These are phyloP conservation scores for Lyophyllum semitale DNA, from an alignment of 768 basidiomycete species.

Conservation along the genomic window DNA sequence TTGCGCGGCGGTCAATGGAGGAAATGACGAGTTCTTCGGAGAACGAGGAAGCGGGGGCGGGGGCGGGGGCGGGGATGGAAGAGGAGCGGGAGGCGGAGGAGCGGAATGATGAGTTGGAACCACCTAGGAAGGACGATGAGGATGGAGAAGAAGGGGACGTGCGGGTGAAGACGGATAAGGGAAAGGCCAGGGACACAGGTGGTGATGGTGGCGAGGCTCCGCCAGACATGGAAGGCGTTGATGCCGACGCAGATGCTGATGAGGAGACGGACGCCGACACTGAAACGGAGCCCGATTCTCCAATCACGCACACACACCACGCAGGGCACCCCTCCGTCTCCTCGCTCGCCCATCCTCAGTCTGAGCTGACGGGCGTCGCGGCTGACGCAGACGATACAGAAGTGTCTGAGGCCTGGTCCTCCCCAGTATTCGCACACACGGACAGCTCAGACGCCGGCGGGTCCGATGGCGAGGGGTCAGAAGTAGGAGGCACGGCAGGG, in stretches of 20 bases:
- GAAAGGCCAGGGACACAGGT: conserved; percentile 1
- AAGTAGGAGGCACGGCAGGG: conserved; percentile 1
- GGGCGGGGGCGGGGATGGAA: background rate
- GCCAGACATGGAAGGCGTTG: conserved; percentile 8
- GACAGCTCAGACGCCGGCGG: conserved; percentile 14
- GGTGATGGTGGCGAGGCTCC: conserved; percentile 10
- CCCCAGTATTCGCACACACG: conserved; percentile 42
- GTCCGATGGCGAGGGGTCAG: conserved; percentile 12
- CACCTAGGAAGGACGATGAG: background rate
- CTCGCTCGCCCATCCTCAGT: conserved; percentile 4
- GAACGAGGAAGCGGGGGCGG: background rate
- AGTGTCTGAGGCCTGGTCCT: conserved; percentile 33
- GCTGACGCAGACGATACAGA: background rate
- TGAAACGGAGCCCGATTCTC: conserved; percentile 6
- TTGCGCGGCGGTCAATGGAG: conserved; percentile 4
- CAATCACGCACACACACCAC: background rate
- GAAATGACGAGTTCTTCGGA: background rate
- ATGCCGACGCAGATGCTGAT: background rate
- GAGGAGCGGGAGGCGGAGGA: background rate
- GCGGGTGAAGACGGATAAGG: too few relatives aligned
- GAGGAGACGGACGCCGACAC: background rate
- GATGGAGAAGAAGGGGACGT: background rate
- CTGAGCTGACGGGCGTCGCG: background rate
- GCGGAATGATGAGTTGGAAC: background rate
- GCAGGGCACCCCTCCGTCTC: background rate